A percentile compares a stretch with the other conserved stretches of the same genome.
Evolutionary conservation across 2,329 filamentous ascomycete genomes (phyloP).

Genomic region (Leptographium wingfieldii): DNA sequence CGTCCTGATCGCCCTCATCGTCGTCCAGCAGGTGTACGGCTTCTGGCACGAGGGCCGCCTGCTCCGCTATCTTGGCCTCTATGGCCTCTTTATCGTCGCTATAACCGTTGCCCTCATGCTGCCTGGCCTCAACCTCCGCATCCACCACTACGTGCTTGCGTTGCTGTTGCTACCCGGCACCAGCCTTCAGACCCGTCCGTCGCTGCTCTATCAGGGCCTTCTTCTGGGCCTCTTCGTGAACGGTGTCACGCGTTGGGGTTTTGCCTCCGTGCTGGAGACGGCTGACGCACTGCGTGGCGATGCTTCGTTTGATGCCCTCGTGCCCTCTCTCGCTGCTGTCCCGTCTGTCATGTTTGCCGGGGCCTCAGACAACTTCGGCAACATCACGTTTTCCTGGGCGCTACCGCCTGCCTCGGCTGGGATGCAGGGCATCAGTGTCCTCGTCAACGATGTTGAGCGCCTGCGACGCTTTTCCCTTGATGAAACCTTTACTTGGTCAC

Average conservation of each 20-base stretch:
- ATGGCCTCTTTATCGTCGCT: slow-evolving; percentile 52
- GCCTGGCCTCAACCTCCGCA: slow-evolving; percentile 68
- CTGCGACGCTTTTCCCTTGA: slow-evolving; percentile 50
- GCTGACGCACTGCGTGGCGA: slow-evolving; percentile 57
- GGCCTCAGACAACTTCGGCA: slow-evolving; percentile 24
- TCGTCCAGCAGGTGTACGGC: slow-evolving; percentile 66
- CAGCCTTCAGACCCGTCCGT: slow-evolving; percentile 72
- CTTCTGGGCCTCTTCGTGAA: slow-evolving; percentile 88
- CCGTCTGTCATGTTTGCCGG: not conserved
- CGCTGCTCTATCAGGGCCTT: slow-evolving; percentile 77
- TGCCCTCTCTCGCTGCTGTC: slow-evolving; percentile 29
- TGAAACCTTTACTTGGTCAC: slow-evolving; percentile 44
- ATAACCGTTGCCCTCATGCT: slow-evolving; percentile 60
- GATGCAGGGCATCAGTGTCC: slow-evolving; percentile 58
- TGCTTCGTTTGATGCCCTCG: slow-evolving; percentile 45
- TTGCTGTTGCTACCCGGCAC: slow-evolving; percentile 82
- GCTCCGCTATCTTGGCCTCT: slow-evolving; percentile 64
- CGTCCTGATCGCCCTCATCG: slow-evolving; percentile 52
- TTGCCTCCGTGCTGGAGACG: slow-evolving; percentile 79
- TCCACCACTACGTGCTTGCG: slow-evolving; percentile 90
- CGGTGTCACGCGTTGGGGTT: slow-evolving; percentile 87
- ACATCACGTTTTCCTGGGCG: slow-evolving; percentile 49
- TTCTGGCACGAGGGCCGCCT: slow-evolving; percentile 78
- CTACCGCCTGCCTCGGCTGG: slow-evolving; percentile 37
- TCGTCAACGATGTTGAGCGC: slow-evolving; percentile 78